A percentile compares a stretch with the other conserved stretches of the same genome.
phyloP scores from a whole-genome alignment of 176 grass and related monocot genomes.

The Alloteropsis semialata region DNA sequence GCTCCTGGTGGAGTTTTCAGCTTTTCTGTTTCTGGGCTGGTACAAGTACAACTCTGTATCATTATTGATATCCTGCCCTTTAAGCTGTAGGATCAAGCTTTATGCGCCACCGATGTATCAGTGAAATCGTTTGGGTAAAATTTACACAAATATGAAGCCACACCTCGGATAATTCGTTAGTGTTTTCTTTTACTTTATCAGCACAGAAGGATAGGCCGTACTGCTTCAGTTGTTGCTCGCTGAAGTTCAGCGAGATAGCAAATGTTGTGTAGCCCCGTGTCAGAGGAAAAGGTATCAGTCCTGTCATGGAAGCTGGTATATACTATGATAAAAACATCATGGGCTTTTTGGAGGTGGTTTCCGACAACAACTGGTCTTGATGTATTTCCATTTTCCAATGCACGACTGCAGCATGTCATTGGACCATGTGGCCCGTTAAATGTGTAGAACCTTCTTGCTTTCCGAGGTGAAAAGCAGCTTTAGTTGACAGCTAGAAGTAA shows the following conservation, averaged over 20 bases:
- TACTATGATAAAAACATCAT: not conserved
- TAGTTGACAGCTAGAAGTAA: slow-evolving; percentile 6
- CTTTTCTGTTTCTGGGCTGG: not conserved
- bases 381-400: slow-evolving; percentile 19
- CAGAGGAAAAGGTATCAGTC: slow-evolving; percentile 17
- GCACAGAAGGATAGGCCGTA: not conserved
- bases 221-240: not conserved
- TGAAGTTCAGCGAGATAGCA: slow-evolving; percentile 9
- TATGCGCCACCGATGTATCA: not conserved
- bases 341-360: slow-evolving; percentile 5
- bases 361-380: not conserved
- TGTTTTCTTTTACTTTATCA: not conserved
- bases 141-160: not conserved
- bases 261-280: not conserved
- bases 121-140: not conserved
- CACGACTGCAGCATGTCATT: slow-evolving; percentile 9
- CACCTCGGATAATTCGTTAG: too few relatives aligned
- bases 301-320: slow-evolving; percentile 7
- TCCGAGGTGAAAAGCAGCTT: slow-evolving; percentile 23
- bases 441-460: slow-evolving; percentile 39
- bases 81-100: not conserved
- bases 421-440: slow-evolving; percentile 26
- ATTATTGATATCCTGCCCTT: not conserved
- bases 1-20: not conserved
- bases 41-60: not conserved